phyloP scores from a whole-genome alignment of 495 filamentous ascomycete genomes.

The Hypomontagnella submonticulosa region DNA sequence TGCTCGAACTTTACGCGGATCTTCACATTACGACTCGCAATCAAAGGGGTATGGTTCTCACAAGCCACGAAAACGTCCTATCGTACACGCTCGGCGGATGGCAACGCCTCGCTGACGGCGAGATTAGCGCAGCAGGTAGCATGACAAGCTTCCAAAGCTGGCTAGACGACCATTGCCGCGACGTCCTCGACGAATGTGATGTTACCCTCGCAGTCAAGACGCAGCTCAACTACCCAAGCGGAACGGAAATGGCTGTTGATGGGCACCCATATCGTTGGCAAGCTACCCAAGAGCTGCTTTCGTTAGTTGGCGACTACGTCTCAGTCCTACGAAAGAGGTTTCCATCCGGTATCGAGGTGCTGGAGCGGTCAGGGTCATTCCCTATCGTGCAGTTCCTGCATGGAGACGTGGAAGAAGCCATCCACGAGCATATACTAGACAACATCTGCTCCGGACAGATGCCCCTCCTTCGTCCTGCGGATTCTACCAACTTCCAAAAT shows the following conservation, averaged over 20 bases:
- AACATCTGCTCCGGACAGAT: constrained; percentile 43
- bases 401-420: constrained; percentile 50
- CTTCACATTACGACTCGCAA: constrained; percentile 51
- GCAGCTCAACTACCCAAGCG: constrained; percentile 63
- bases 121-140: constrained; percentile 49
- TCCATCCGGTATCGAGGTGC: constrained; percentile 55
- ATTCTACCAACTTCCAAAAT: constrained; percentile 14
- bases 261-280: constrained; percentile 63
- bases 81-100: constrained; percentile 64
- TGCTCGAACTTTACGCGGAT: constrained; percentile 48
- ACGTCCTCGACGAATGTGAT: constrained; percentile 69
- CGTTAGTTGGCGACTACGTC: constrained; percentile 51
- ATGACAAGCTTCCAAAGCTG: constrained; percentile 62
- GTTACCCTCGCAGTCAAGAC: constrained; percentile 61
- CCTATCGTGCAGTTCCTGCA: constrained; percentile 56
- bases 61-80: constrained; percentile 62
- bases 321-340: constrained; percentile 43
- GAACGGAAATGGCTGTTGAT: constrained; percentile 59
- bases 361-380: constrained; percentile 48
- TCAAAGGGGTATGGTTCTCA: constrained; percentile 57
- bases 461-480: constrained; percentile 44
- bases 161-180: constrained; percentile 57
- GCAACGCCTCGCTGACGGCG: constrained; percentile 56
- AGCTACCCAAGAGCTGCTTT: constrained; percentile 55
- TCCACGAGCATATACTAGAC: constrained; percentile 48